These are phyloP conservation scores for Chrysoporthe cubensis DNA, from an alignment of 2,329 filamentous ascomycete species.

Conservation along the genomic window DNA sequence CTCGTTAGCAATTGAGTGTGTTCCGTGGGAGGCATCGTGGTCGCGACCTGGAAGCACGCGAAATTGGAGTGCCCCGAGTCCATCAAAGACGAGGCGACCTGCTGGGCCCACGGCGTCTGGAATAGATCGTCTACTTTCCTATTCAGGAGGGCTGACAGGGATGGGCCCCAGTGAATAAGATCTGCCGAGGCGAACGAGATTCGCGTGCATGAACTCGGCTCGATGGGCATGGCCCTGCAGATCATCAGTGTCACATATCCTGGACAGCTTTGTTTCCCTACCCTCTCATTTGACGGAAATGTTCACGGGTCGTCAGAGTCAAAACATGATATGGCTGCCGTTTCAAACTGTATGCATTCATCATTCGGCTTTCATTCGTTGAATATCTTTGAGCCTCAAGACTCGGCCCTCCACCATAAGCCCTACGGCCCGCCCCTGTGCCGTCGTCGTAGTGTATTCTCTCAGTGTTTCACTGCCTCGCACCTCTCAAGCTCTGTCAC, in stretches of 20 bases:
- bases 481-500: not conserved
- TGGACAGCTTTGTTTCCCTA: not conserved
- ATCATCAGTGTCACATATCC: slow-evolving; percentile 12
- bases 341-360: not conserved
- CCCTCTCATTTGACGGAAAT: not conserved
- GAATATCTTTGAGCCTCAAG: not conserved
- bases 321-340: not conserved
- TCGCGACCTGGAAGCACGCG: not conserved
- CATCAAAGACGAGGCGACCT: not conserved
- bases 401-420: not conserved
- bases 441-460: not conserved
- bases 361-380: slow-evolving; percentile 10
- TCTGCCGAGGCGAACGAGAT: not conserved
- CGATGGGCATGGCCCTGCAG: slow-evolving; percentile 4
- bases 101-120: not conserved
- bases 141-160: not conserved
- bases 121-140: not conserved
- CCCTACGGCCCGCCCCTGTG: not conserved
- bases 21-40: too few relatives aligned
- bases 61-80: not conserved
- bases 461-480: not conserved
- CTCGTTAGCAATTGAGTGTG: too few relatives aligned
- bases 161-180: not conserved
- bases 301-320: not conserved
- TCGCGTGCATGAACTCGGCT: not conserved